phyloP scores from a whole-genome alignment of 495 filamentous ascomycete species.

The Articulospora tetracladia region DNA sequence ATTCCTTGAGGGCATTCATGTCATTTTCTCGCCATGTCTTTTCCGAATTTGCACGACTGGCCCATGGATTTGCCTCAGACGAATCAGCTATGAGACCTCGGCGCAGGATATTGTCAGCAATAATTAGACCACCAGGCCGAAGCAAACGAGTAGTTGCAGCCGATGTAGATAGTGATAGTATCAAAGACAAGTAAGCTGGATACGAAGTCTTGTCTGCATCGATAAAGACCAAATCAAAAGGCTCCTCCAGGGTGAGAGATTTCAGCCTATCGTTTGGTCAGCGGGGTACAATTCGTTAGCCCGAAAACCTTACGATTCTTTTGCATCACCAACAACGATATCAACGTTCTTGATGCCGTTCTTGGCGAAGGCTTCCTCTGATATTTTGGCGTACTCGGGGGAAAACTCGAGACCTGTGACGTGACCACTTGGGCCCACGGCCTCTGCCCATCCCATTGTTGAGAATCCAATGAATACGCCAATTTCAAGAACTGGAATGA shows the following conservation, averaged over 20 bases:
- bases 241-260: conserved; percentile 24
- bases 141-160: conserved; percentile 19
- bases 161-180: conserved; percentile 16
- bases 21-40: conserved; percentile 6
- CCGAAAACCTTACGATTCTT: conserved; percentile 28
- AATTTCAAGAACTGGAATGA: conserved; percentile 31
- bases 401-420: conserved; percentile 34
- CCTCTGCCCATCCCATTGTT: conserved; percentile 31
- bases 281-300: too few relatives aligned
- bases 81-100: conserved; percentile 31
- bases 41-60: conserved; percentile 4
- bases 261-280: conserved; percentile 15
- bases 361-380: conserved; percentile 24
- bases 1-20: conserved; percentile 25
- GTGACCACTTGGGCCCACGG: conserved; percentile 31
- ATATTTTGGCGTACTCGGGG: conserved; percentile 28
- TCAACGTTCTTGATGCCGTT: conserved; percentile 30
- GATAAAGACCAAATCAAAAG: conserved; percentile 37
- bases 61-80: conserved; percentile 28
- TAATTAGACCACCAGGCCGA: conserved; percentile 31
- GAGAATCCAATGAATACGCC: conserved; percentile 35
- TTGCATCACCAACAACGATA: conserved; percentile 31
- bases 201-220: conserved; percentile 37
- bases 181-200: conserved; percentile 28
- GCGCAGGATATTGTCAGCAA: conserved; percentile 35